A percentile compares a stretch with the other conserved stretches of the same genome.
These are phyloP conservation scores for Solanum corneliomulleri DNA, from an alignment of 257 asterid genomes.

Conservation along the genomic window DNA sequence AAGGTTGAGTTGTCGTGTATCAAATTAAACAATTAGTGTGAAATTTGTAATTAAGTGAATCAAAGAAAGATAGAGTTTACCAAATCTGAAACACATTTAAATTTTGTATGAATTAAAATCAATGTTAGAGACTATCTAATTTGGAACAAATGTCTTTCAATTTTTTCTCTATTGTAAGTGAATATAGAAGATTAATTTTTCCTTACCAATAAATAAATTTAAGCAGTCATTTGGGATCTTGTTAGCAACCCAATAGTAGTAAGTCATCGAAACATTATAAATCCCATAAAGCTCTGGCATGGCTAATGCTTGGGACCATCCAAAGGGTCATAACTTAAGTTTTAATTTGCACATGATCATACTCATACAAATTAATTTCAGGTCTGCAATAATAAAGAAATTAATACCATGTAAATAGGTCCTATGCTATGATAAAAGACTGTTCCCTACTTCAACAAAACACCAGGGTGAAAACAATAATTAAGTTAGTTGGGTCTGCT, in stretches of 20 bases:
- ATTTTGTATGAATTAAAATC: neutral
- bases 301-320: neutral
- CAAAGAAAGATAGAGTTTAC: neutral
- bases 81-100: neutral
- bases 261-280: neutral
- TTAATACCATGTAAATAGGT: neutral
- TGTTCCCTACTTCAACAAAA: neutral
- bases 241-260: neutral
- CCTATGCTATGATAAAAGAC: neutral
- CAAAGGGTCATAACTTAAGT: neutral
- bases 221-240: neutral
- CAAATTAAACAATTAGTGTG: neutral
- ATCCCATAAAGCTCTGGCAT: neutral
- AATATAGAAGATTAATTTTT: neutral
- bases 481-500: neutral
- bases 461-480: neutral
- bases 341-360: neutral
- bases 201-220: accelerated
- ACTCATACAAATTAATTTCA: neutral
- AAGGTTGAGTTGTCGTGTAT: neutral
- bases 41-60: neutral
- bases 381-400: neutral
- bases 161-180: neutral
- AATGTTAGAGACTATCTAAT: neutral
- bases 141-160: neutral